Evolutionary conservation across 768 basidiomycete genomes (phyloP), one percentile per base, ranked within the genome.

Genomic region (Strobilomyces confusus): DNA sequence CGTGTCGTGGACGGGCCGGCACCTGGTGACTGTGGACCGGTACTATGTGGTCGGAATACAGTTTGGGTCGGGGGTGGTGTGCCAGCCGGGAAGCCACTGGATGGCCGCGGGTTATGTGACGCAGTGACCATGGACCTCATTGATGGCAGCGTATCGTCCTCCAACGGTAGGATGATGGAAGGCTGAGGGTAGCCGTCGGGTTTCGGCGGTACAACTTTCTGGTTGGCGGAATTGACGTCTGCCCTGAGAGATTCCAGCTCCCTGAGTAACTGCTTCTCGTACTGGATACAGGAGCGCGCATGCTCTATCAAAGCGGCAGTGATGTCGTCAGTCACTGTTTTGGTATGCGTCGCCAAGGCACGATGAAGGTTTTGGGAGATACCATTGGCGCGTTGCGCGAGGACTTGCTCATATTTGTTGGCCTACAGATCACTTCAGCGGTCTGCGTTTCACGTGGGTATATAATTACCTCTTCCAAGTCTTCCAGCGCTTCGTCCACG

Each of bases 311-410:
- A 74, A 0, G 94, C 89, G 20, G 89, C 79, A 17, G 90, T 90
- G 49, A 98, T 80, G 67, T 99, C 97, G 51, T 95, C 90, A 49
- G 95, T 89, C 26, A 94, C 89, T 58, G 88, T 81, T 44, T 83
- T 81, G 54, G 89, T 91, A 70, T 99, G 93, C 1, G 82, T 82
- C 34, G 86, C 81, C 26, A 99, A 79, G 2, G 95, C 87, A 45
- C 81, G 82, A 62, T 97, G 94, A 17, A 99, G 77, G 61, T 98
- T 95, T 61, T 91, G 85, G 1, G 95, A 98, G 51, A 99, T 98
- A 42, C 92, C 92, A 47, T 92, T 80, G 3, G 95, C 87, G n/a
- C 92, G 86, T 47, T 81, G 82, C 4, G 88, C 84, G 23, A 98
- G 81, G 9, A 84, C 78, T 66, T 87, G 82, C 65, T 99, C 95